Conservation (phyloP, 768 basidiomycete species). For the Serendipita sp. region DNA sequence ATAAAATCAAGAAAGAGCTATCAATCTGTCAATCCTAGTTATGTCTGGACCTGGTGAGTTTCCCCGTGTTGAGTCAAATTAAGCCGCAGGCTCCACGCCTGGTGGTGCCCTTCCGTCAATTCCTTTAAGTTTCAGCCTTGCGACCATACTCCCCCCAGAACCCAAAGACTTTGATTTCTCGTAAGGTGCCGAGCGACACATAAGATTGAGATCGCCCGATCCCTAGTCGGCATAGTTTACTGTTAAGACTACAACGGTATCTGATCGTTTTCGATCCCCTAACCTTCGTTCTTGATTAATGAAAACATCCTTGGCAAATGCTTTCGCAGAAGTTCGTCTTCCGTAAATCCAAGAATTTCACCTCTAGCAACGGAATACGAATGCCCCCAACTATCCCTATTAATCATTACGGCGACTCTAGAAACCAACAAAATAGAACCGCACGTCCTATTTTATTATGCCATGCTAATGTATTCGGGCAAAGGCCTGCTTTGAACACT, state of each 20-base stretch:
- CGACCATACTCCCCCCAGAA: constrained; percentile 66
- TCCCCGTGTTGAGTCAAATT: constrained; percentile 74
- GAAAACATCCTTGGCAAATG: constrained; percentile 77
- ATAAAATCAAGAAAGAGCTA: constrained; percentile 75
- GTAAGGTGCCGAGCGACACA: constrained; percentile 66
- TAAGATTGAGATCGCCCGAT: constrained; percentile 52
- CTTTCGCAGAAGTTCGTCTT: constrained; percentile 72
- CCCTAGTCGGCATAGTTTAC: constrained; percentile 73
- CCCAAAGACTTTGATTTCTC: constrained; percentile 84
- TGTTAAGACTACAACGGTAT: constrained; percentile 74
- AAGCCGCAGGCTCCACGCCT: constrained; percentile 67
- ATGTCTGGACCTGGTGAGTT: constrained; percentile 71
- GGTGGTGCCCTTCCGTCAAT: constrained; percentile 75
- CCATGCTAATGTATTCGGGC: constrained; percentile 72
- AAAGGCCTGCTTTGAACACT: constrained; percentile 66
- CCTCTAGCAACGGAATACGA: constrained; percentile 69
- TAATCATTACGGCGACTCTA: constrained; percentile 68
- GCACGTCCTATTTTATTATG: constrained; percentile 70
- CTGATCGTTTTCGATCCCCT: constrained; percentile 76
- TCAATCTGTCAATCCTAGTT: constrained; percentile 66
- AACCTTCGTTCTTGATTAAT: constrained; percentile 77
- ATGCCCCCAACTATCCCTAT: constrained; percentile 74
- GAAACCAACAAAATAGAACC: constrained; percentile 74
- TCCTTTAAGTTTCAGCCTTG: constrained; percentile 69
- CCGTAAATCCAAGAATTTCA: constrained; percentile 74